Percentiles rank a stretch among this genome's conserved stretches.
Evolutionary conservation across 1,139 yeast species (phyloP).

Genomic region (Debaryomyces psychrophilus): DNA sequence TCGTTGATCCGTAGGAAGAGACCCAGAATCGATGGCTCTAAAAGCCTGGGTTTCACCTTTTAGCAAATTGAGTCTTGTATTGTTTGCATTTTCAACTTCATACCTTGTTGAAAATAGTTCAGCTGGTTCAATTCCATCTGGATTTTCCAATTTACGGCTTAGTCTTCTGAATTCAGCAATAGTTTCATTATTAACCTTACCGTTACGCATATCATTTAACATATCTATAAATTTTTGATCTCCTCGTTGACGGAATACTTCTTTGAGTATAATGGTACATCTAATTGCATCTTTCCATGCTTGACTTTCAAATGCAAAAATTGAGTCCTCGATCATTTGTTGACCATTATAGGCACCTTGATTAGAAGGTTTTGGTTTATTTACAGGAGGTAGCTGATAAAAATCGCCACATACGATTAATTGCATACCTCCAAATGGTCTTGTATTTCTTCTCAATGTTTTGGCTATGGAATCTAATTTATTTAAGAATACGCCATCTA

Average conservation of each 20-base stretch:
- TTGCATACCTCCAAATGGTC: slow-evolving; percentile 91
- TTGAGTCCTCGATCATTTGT: slow-evolving; percentile 27
- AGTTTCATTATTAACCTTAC: slow-evolving; percentile 60
- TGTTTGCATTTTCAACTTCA: slow-evolving; percentile 85
- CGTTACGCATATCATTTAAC: slow-evolving; percentile 86
- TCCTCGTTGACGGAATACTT: slow-evolving; percentile 91
- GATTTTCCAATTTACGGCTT: slow-evolving; percentile 55
- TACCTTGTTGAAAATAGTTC: slow-evolving; percentile 79
- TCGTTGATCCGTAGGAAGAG: slow-evolving; percentile 45
- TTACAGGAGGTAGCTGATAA: slow-evolving; percentile 87
- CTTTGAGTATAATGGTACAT: slow-evolving; percentile 67
- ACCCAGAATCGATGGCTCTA: slow-evolving; percentile 67
- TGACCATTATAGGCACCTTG: slow-evolving; percentile 25
- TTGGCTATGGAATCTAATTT: slow-evolving; percentile 70
- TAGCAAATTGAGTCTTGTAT: slow-evolving; percentile 52
- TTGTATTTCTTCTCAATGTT: slow-evolving; percentile 46
- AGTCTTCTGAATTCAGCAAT: slow-evolving; percentile 57
- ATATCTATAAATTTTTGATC: slow-evolving; percentile 75
- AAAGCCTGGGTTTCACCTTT: slow-evolving; percentile 52
- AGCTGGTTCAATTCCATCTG: slow-evolving; percentile 82
- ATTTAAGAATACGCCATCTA: slow-evolving; percentile 74
- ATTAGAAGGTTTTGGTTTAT: slow-evolving; percentile 30
- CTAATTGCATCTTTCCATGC: slow-evolving; percentile 72
- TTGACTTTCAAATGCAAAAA: slow-evolving; percentile 77
- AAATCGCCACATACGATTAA: slow-evolving; percentile 86